Evolutionary conservation across 2,329 filamentous ascomycete species (phyloP).

Genomic region (Stachybotrys echinatus): DNA sequence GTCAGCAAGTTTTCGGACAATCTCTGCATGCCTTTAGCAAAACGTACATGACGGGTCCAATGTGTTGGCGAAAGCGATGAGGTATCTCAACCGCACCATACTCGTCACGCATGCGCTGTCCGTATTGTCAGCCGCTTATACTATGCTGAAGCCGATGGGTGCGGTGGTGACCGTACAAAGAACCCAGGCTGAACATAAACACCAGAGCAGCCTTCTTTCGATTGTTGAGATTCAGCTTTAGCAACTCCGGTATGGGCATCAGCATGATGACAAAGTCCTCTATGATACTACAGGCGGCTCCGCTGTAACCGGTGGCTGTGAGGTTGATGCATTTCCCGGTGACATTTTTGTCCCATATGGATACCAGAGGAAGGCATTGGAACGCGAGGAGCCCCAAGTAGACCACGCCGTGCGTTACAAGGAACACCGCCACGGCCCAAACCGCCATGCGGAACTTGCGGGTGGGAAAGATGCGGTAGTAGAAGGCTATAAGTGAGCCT

Average conservation of each 20-base stretch:
- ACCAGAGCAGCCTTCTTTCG: background rate
- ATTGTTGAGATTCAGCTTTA: background rate
- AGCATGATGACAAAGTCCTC: conserved; percentile 2
- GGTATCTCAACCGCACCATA: conserved; percentile 2
- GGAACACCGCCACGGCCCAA: background rate
- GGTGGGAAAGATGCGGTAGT: conserved; percentile 1
- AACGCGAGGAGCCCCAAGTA: background rate
- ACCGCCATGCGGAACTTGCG: background rate
- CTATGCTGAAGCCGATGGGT: background rate
- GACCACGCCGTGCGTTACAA: background rate
- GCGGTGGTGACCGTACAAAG: background rate
- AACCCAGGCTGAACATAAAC: background rate
- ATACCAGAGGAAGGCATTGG: background rate
- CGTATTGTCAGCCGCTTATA: background rate
- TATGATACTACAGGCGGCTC: conserved; percentile 1
- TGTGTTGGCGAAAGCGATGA: conserved; percentile 1
- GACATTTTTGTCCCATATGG: background rate
- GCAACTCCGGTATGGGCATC: conserved; percentile 1
- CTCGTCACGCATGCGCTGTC: conserved; percentile 3
- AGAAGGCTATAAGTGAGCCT: conserved; percentile 1
- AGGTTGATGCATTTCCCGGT: conserved; percentile 1
- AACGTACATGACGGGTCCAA: background rate
- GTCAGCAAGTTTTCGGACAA: background rate
- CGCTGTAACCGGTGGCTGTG: background rate
- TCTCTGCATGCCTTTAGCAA: too few relatives aligned